Evolutionary conservation across 139 green algal species (phyloP), one percentile per base, ranked within the genome.

Genomic region (Closterium sp.): DNA sequence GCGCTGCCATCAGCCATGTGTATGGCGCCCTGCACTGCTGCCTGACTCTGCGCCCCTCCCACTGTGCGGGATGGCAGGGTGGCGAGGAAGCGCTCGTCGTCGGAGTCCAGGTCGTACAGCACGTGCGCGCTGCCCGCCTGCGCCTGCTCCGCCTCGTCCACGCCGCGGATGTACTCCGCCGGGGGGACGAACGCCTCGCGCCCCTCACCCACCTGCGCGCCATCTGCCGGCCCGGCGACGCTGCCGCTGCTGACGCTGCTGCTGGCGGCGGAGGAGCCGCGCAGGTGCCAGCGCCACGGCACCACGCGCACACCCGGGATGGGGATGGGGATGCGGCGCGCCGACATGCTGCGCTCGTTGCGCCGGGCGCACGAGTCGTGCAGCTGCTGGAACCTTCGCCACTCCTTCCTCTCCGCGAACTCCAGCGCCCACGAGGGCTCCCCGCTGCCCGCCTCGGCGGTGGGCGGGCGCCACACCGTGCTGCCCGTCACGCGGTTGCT

Each of bases 31-130:
- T n/a, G n/a, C n/a, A n/a, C n/a, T n/a, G n/a, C n/a, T n/a, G n/a
- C n/a, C n/a, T n/a, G n/a, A n/a, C n/a, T n/a, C n/a, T n/a, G n/a
- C n/a, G n/a, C n/a, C n/a, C n/a, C n/a, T n/a, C n/a, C n/a, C n/a
- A n/a, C n/a, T n/a, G n/a, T n/a, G n/a, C n/a, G n/a, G n/a, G n/a
- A n/a, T n/a, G n/a, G 43, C 1, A 69, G 43, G 12, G 43, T 16
- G 43, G 43, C 16, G 19, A 93, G 86, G 87, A 88, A 93, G 19
- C 33, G 87, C 87, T 93, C 90, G 38, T 93, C 90, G 35, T 93
- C 90, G 25, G 36, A 84, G 90, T 93, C 90, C 87, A 93, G 83
- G 32, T 93, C 90, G 31, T 93, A 93, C 25, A 93, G 23, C 34
- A 93, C 64, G n/a, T 69, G 43, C 12, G 1, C 12, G 43, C 43